Conservation (phyloP, 2,329 filamentous ascomycete species). For the Drechslera avenae region DNA sequence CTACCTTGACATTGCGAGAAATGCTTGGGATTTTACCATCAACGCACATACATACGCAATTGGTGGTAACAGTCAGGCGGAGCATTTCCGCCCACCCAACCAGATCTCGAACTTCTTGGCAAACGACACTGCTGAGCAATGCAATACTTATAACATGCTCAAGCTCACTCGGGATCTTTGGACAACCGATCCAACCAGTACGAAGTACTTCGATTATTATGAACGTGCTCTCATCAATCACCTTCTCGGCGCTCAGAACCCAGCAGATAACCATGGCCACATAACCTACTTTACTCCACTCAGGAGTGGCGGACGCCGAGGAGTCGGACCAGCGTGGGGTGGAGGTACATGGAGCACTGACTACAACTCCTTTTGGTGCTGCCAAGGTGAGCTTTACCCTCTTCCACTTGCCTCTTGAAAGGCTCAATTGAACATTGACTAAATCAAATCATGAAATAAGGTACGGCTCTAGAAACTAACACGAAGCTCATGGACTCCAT, state of each 20-base stretch:
- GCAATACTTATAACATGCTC: constrained; percentile 64
- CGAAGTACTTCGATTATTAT: constrained; percentile 60
- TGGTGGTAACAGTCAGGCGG: constrained; percentile 60
- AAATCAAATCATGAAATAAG: constrained; percentile 40
- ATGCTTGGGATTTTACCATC: constrained; percentile 57
- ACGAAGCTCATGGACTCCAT: constrained; percentile 61
- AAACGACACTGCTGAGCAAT: constrained; percentile 58
- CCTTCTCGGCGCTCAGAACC: constrained; percentile 57
- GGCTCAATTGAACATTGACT: not conserved
- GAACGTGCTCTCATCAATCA: constrained; percentile 59
- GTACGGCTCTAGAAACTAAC: constrained; percentile 59
- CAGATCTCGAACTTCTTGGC: constrained; percentile 54
- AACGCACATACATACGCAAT: constrained; percentile 58
- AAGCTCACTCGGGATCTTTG: constrained; percentile 61
- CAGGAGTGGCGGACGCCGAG: constrained; percentile 54
- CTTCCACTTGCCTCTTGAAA: not conserved
- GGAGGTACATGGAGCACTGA: constrained; percentile 62
- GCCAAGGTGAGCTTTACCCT: constrained; percentile 20
- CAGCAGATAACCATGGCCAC: constrained; percentile 53
- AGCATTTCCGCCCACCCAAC: constrained; percentile 57
- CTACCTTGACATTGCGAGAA: constrained; percentile 57
- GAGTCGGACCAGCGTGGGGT: constrained; percentile 58
- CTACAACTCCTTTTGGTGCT: constrained; percentile 61
- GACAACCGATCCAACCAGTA: constrained; percentile 49
- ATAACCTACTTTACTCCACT: constrained; percentile 61